Base-by-base conservation (phyloP, 129 eudicot genomes). In the Cynara cardunculus region DNA sequence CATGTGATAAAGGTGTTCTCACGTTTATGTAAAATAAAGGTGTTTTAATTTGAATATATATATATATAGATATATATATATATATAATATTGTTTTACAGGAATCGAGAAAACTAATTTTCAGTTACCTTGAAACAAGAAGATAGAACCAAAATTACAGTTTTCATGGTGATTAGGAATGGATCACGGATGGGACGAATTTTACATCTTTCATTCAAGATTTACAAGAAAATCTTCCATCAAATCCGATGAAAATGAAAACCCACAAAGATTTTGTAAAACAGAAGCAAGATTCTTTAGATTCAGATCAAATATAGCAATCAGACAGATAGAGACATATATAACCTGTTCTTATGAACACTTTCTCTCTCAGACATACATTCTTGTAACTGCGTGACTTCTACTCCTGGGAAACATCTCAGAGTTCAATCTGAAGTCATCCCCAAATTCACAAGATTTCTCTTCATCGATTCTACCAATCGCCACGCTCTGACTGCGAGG, bases 391-490 rank as follows among this genome's bases (percentile, higher is more conserved):
- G 90, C 88, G 32, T 71, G 83, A 83, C 90, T 86, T 86, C 71
- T 87, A 62, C 91, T 87, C 68, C 91, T 85, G 0, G 87, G 83
- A 35, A 65, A 68, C 75, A 79, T 9, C 86, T 85, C 76, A 9
- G 78, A 7, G 1, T 72, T 76, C 12, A 86, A 84, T 32, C 72
- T 76, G 4, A 82, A 81, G 65, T 81, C 86, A 25, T 78, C 78
- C 2, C 62, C 87, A 79, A 83, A 87, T 10, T 87, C 89, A 81
- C 71, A 83, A 16, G 85, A 64, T 79, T 80, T 76, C 21, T 91
- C 88, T 78, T 91, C 96, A 32, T 91, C 93, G 9, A 91, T 91
- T 70, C 91, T 79, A 34, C 88, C 91, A 25, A 89, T 69, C 1
- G 82, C 90, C 59, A 80, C 88, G 37, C 88, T 88, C n/a, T 74